Evolutionary conservation across 345 rosid genomes (phyloP).

Genomic region (Microcos paniculata): DNA sequence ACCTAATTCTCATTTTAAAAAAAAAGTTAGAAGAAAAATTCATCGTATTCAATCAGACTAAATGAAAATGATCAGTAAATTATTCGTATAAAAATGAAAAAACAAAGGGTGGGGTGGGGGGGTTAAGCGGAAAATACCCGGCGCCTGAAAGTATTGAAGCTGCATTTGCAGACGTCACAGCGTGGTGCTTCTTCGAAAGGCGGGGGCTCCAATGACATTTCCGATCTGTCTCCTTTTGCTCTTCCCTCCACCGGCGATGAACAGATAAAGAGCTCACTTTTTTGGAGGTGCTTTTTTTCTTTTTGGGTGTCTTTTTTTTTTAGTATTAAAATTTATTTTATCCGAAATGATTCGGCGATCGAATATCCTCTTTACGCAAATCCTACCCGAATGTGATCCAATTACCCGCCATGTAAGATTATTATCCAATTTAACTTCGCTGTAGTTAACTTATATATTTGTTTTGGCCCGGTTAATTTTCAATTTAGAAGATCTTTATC

Average conservation of each 20-base stretch:
- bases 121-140: constrained; percentile 43
- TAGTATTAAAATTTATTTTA: not conserved
- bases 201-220: constrained; percentile 61
- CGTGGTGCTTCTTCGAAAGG: constrained; percentile 66
- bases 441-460: too few species aligned
- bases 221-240: not conserved
- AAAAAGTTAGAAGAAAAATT: not conserved
- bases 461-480: not conserved
- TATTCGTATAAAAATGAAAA: not conserved
- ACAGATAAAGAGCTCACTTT: not conserved
- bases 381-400: constrained; percentile 1
- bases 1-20: not conserved
- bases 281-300: not conserved
- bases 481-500: too few species aligned
- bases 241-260: not conserved
- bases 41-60: not conserved
- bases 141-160: constrained; percentile 73
- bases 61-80: not conserved
- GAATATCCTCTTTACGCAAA: not conserved
- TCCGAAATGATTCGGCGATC: not conserved
- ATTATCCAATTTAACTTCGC: not conserved
- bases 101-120: too few species aligned
- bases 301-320: too few species aligned
- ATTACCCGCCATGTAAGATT: constrained; percentile 3
- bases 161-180: constrained; percentile 78